These are phyloP conservation scores for Ceratobasidium sp. DNA, from an alignment of 1,284 basidiomycete genomes.

Conservation along the genomic window DNA sequence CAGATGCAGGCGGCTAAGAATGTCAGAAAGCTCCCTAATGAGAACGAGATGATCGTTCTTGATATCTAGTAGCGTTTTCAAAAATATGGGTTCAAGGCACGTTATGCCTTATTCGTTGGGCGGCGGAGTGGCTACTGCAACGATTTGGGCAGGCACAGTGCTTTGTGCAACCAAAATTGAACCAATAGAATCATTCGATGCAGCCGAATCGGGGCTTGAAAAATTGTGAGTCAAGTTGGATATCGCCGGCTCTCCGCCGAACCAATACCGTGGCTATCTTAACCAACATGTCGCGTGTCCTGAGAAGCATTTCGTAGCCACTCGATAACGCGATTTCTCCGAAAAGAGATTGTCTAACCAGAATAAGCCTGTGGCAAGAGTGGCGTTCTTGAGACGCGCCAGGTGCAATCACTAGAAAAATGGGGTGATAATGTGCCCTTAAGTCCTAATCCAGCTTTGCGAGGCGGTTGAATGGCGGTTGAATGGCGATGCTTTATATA, in stretches of 20 bases:
- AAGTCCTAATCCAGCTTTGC: neutral
- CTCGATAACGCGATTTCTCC: neutral
- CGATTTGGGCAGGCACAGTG: neutral
- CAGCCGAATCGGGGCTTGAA: neutral
- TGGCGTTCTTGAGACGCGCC: no score
- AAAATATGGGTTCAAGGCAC: neutral
- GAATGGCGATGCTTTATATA: neutral
- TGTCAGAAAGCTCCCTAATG: neutral
- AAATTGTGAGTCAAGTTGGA: neutral
- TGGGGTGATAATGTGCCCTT: neutral
- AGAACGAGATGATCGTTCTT: neutral
- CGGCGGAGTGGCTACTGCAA: neutral
- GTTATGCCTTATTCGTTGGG: neutral
- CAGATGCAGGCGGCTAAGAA: no score
- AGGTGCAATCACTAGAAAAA: neutral
- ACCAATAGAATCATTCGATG: neutral
- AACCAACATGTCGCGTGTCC: neutral
- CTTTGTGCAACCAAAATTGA: neutral
- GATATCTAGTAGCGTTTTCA: constrained; percentile 2
- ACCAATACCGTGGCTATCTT: constrained; percentile 8
- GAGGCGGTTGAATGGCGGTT: neutral
- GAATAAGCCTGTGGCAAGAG: no score
- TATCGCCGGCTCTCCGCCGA: neutral
- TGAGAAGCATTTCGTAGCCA: neutral
- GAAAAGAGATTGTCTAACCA: neutral